A percentile compares a stretch with the other conserved stretches of the same genome.
Conservation (phyloP, 1,139 yeast genomes). For the Yamadazyma blattariae region DNA sequence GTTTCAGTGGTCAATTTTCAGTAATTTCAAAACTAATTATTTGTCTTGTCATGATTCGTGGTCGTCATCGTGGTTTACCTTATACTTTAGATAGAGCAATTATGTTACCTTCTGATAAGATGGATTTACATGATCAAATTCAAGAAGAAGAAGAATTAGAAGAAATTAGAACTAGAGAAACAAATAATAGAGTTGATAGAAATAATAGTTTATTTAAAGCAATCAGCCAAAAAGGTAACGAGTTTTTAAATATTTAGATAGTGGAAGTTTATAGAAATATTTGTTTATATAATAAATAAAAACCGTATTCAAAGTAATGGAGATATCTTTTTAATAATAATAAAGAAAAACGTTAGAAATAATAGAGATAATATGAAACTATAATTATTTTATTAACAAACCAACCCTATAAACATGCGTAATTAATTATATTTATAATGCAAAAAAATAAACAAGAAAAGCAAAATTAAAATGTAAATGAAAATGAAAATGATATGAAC, state of each 20-base stretch:
- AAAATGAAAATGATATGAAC: slow-evolving; percentile 2
- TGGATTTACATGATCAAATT: slow-evolving; percentile 63
- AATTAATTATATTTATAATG: too few species aligned
- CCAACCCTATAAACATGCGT: slow-evolving; percentile 3
- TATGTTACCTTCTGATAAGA: slow-evolving; percentile 72
- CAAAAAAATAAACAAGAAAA: too few species aligned
- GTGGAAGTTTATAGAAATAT: too few species aligned
- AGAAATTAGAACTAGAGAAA: slow-evolving; percentile 31
- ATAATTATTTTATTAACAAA: slow-evolving; percentile 1
- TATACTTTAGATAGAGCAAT: slow-evolving; percentile 92
- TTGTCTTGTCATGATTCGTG: slow-evolving; percentile 88
- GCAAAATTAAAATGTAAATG: too few species aligned
- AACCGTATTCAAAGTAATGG: too few species aligned
- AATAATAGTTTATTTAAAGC: too few species aligned
- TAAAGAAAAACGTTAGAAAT: too few species aligned
- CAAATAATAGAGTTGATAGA: slow-evolving; percentile 15
- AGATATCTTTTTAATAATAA: too few species aligned
- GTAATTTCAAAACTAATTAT: slow-evolving; percentile 78
- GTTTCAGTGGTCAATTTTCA: slow-evolving; percentile 71
- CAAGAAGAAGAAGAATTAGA: slow-evolving; percentile 57
- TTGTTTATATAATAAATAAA: too few species aligned
- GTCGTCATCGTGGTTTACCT: slow-evolving; percentile 96
- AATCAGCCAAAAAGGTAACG: too few species aligned
- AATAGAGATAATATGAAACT: too few species aligned
- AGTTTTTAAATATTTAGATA: too few species aligned